Conservation (phyloP, 805 yeast genomes). For the Myxozyma lipomycoides region DNA sequence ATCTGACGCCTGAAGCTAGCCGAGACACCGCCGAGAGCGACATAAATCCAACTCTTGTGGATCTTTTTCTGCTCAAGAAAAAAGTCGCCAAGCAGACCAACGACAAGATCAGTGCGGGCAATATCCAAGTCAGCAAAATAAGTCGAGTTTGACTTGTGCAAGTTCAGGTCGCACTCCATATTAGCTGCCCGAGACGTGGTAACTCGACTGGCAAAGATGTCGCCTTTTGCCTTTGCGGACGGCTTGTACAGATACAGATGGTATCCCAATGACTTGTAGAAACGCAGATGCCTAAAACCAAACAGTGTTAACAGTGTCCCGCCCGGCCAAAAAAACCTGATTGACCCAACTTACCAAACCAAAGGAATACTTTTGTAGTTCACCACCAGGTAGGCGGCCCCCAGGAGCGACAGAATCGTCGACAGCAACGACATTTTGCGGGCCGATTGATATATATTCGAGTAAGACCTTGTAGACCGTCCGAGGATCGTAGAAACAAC, state of each 20-base stretch:
- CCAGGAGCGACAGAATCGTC: slow-evolving; percentile 13
- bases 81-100: slow-evolving; percentile 53
- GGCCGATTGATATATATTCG: no score
- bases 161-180: slow-evolving; percentile 77
- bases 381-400: slow-evolving; percentile 14
- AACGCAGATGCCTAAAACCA: slow-evolving; percentile 18
- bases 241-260: slow-evolving; percentile 10
- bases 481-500: no score
- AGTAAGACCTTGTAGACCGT: no score
- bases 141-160: slow-evolving; percentile 85
- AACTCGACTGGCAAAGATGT: slow-evolving; percentile 34
- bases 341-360: slow-evolving; percentile 16
- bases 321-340: neutral
- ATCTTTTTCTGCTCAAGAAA: slow-evolving; percentile 46
- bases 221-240: slow-evolving; percentile 3
- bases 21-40: slow-evolving; percentile 73
- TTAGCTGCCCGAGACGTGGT: slow-evolving; percentile 60
- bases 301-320: neutral
- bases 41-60: slow-evolving; percentile 48
- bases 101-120: slow-evolving; percentile 62
- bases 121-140: slow-evolving; percentile 79
- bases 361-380: slow-evolving; percentile 24
- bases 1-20: slow-evolving; percentile 70
- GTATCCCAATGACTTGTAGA: slow-evolving; percentile 19
- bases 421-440: slow-evolving; percentile 18